Percentiles rank a stretch among this genome's conserved stretches.
These are phyloP conservation scores for Tillandsia leiboldiana DNA, from an alignment of 176 grass and related monocot species.

Conservation along the genomic window DNA sequence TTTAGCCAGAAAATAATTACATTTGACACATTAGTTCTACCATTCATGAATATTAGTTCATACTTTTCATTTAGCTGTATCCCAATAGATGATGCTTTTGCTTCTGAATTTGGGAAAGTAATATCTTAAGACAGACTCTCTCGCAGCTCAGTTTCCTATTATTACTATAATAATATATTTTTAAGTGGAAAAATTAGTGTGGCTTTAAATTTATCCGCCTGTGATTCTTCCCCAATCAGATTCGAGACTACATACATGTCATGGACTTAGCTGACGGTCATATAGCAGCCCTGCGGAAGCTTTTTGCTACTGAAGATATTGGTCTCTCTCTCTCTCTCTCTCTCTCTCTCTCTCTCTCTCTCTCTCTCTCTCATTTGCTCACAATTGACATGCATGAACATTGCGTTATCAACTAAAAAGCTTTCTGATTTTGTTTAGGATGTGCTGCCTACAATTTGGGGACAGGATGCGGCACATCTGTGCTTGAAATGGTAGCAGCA, in stretches of 20 bases:
- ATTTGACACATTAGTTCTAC: not conserved
- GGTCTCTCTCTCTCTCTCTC: constrained; percentile 20
- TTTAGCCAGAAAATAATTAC: no score
- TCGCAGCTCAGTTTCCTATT: not conserved
- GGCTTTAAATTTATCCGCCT: not conserved
- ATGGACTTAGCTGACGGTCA: constrained; percentile 91
- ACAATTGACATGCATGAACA: not conserved
- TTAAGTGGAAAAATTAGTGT: not conserved
- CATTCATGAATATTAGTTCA: not conserved
- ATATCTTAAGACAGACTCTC: not conserved
- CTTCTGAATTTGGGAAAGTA: not conserved
- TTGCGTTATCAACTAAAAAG: not conserved
- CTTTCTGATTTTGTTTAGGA: constrained; percentile 29
- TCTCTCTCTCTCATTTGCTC: not conserved
- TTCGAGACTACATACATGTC: constrained; percentile 91
- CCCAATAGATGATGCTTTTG: not conserved
- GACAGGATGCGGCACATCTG: constrained; percentile 67
- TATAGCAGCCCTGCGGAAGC: constrained; percentile 67
- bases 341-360: not conserved
- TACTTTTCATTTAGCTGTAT: not conserved
- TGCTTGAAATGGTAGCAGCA: constrained; percentile 78
- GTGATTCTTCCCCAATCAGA: constrained; percentile 22
- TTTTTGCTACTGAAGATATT: constrained; percentile 47
- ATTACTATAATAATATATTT: not conserved
- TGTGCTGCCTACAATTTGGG: constrained; percentile 88